Percentiles rank a stretch among this genome's conserved stretches.
Evolutionary conservation across 805 yeast genomes (phyloP).

Genomic region (Suhomyces sp.): DNA sequence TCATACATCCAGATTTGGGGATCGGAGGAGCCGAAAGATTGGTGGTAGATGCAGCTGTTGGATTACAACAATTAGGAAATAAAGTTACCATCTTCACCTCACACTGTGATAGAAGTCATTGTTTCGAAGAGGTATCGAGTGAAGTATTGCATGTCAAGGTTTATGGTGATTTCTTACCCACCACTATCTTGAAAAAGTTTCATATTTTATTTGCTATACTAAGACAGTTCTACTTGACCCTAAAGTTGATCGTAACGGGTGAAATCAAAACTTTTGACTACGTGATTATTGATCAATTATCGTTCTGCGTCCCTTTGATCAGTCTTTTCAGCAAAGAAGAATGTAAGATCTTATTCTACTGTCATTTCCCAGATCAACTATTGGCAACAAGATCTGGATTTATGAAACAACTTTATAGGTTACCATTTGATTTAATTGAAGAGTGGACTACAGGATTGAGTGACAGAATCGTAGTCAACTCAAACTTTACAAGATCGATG

Average conservation of each 20-base stretch:
- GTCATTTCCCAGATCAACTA: conserved; percentile 93
- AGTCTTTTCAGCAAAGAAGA: conserved; percentile 39
- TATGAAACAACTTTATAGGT: conserved; percentile 64
- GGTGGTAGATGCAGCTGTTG: conserved; percentile 94
- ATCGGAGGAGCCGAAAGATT: conserved; percentile 97
- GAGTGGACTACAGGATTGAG: conserved; percentile 74
- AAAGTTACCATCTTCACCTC: conserved; percentile 76
- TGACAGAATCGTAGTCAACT: conserved; percentile 84
- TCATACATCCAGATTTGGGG: conserved; percentile 94
- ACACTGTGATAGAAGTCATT: conserved; percentile 82
- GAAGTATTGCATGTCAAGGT: conserved; percentile 64
- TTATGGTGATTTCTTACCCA: conserved; percentile 82
- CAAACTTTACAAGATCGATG: conserved; percentile 73
- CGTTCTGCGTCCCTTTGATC: conserved; percentile 78
- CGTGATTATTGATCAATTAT: conserved; percentile 83
- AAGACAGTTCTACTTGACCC: conserved; percentile 71
- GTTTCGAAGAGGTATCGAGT: conserved; percentile 83
- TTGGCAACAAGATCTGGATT: conserved; percentile 59
- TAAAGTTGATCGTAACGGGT: conserved; percentile 46
- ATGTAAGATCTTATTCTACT: conserved; percentile 73
- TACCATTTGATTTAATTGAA: conserved; percentile 83
- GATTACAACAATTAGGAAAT: conserved; percentile 62
- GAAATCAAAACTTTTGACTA: conserved; percentile 58
- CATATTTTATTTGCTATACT: conserved; percentile 79
- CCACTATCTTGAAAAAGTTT: conserved; percentile 61